Evolutionary conservation across 331 rosid species (phyloP).

Genomic region (Quercus phellos): DNA sequence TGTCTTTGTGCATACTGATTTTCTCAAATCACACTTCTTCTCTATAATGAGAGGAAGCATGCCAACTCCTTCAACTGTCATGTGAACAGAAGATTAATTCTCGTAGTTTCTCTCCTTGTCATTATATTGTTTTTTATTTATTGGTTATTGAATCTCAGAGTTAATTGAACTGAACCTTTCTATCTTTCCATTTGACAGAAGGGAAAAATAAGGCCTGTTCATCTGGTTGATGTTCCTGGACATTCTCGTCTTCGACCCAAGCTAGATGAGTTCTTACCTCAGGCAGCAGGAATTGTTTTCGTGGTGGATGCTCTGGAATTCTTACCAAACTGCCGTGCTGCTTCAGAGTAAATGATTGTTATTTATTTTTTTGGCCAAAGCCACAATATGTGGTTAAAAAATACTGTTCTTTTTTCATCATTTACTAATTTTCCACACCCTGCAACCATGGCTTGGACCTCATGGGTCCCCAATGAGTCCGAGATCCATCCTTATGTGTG

Average conservation of each 20-base stretch:
- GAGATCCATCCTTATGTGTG: not conserved
- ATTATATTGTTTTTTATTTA: not conserved
- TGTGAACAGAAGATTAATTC: constrained; percentile 1
- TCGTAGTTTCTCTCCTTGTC: not conserved
- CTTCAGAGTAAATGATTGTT: constrained; percentile 65
- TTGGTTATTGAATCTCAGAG: constrained; percentile 4
- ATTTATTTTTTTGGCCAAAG: not conserved
- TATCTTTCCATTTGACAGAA: constrained; percentile 40
- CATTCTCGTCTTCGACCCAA: constrained; percentile 91
- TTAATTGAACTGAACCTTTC: constrained; percentile 2
- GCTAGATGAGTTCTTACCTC: constrained; percentile 79
- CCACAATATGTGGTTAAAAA: not conserved
- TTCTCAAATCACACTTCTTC: not conserved
- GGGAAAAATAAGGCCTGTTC: constrained; percentile 68
- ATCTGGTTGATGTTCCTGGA: constrained; percentile 87
- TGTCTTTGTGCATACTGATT: not conserved
- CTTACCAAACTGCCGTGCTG: constrained; percentile 72
- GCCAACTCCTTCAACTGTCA: not conserved
- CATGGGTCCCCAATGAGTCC: not conserved
- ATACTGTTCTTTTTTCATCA: not conserved
- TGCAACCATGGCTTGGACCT: not conserved
- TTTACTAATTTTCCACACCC: constrained; percentile 1
- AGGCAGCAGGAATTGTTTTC: constrained; percentile 75
- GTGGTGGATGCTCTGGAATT: constrained; percentile 88
- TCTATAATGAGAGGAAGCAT: not conserved